Conservation (phyloP, 2,329 filamentous ascomycete genomes). For the Colletotrichum navitas region DNA sequence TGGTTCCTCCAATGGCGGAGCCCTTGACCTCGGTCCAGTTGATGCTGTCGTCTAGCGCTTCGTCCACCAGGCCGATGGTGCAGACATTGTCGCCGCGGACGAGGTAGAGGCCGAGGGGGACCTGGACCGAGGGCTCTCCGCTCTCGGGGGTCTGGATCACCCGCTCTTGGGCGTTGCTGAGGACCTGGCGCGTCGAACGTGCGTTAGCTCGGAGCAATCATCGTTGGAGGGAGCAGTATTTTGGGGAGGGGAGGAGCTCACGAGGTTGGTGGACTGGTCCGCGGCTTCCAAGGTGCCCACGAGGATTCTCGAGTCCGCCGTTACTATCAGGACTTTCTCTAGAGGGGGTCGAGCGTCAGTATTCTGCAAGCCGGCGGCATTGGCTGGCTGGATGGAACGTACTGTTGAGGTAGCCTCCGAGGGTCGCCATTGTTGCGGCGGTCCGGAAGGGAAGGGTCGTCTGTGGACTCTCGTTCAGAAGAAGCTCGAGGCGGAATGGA, state of each 20-base stretch:
- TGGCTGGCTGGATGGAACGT: conserved; percentile 40
- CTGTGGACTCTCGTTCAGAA: not conserved
- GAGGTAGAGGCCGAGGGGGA: conserved; percentile 89
- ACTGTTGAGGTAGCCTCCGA: conserved; percentile 62
- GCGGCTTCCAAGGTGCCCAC: conserved; percentile 86
- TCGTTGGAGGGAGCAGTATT: not conserved
- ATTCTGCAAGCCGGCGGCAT: conserved; percentile 31
- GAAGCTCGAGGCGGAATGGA: not conserved
- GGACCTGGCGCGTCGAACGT: conserved; percentile 66
- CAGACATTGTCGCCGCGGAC: conserved; percentile 96
- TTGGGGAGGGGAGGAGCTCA: conserved; percentile 50
- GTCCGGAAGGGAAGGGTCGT: not conserved
- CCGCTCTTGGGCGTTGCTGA: conserved; percentile 86
- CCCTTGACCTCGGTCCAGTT: conserved; percentile 94
- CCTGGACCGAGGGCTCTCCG: conserved; percentile 81
- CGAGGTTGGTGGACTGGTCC: conserved; percentile 92
- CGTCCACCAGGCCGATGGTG: conserved; percentile 89
- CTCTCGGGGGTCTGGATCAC: conserved; percentile 91
- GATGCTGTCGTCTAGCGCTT: conserved; percentile 88
- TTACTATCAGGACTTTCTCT: conserved; percentile 95
- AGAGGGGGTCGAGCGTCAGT: conserved; percentile 46
- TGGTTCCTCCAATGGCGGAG: conserved; percentile 84
- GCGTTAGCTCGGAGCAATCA: conserved; percentile 14
- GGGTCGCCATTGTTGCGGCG: conserved; percentile 54
- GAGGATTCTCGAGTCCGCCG: conserved; percentile 89